Evolutionary conservation across 2,329 filamentous ascomycete genomes (phyloP).

Genomic region (Botrytis squamosa): DNA sequence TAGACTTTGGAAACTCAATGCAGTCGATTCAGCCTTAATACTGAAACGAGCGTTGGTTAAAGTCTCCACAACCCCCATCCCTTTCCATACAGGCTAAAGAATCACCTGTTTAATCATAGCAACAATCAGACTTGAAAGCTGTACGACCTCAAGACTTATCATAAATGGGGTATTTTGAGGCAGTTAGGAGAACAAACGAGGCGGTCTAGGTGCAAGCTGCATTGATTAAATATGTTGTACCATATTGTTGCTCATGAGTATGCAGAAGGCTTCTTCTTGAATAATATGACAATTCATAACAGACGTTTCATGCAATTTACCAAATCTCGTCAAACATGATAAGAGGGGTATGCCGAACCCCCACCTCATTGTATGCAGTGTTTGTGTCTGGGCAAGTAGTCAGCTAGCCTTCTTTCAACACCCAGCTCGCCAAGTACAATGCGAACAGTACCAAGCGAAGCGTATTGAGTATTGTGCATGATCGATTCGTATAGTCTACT

Average conservation of each 20-base stretch:
- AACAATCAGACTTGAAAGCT: not conserved
- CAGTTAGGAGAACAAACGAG: not conserved
- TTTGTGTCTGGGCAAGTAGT: not conserved
- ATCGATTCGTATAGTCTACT: not conserved
- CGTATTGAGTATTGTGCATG: not conserved
- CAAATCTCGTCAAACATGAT: not conserved
- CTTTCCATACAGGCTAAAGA: not conserved
- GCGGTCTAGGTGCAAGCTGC: not conserved
- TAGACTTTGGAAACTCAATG: not conserved
- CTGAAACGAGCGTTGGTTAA: not conserved
- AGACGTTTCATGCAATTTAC: not conserved
- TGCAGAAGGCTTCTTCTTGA: not conserved
- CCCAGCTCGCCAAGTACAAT: not conserved
- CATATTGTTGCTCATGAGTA: not conserved
- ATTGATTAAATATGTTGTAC: not conserved
- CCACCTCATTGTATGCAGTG: not conserved
- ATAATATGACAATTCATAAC: not conserved
- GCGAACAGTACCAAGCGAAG: not conserved
- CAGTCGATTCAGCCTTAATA: not conserved
- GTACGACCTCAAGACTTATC: too few relatives aligned
- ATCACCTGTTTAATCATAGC: too few relatives aligned
- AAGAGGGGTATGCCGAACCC: not conserved
- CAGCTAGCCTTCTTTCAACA: not conserved
- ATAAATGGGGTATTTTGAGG: not conserved
- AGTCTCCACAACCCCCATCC: not conserved